phyloP scores from a whole-genome alignment of 305 asterid genomes.

The Solanum hybrid region DNA sequence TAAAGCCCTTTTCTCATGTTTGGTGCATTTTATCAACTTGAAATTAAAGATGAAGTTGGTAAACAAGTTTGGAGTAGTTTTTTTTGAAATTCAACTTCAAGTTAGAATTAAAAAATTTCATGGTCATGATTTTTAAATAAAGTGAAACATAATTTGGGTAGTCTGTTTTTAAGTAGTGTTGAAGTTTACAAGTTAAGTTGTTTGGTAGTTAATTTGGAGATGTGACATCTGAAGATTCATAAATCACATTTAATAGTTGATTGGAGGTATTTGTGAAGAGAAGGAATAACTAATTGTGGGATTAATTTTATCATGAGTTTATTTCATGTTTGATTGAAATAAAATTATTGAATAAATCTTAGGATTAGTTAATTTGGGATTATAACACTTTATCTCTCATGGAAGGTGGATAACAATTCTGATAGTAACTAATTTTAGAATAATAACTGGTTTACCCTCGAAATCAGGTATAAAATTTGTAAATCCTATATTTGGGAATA shows the following conservation, averaged over 20 bases:
- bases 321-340: neutral
- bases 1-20: neutral
- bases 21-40: neutral
- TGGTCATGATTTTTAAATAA: neutral
- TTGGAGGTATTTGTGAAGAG: neutral
- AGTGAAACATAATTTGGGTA: neutral
- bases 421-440: neutral
- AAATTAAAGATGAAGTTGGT: neutral
- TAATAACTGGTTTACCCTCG: neutral
- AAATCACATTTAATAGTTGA: neutral
- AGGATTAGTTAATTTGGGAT: neutral
- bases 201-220: neutral
- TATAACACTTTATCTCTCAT: too few relatives aligned
- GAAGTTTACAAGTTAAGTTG: neutral
- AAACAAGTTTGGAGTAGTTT: neutral
- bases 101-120: neutral
- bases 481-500: neutral
- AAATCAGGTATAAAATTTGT: neutral
- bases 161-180: neutral
- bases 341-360: neutral
- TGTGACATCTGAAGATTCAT: neutral
- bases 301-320: neutral
- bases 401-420: neutral
- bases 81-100: neutral
- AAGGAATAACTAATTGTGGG: neutral